These are phyloP conservation scores for Austroboletus festivus DNA, from an alignment of 768 basidiomycete genomes.

Conservation along the genomic window DNA sequence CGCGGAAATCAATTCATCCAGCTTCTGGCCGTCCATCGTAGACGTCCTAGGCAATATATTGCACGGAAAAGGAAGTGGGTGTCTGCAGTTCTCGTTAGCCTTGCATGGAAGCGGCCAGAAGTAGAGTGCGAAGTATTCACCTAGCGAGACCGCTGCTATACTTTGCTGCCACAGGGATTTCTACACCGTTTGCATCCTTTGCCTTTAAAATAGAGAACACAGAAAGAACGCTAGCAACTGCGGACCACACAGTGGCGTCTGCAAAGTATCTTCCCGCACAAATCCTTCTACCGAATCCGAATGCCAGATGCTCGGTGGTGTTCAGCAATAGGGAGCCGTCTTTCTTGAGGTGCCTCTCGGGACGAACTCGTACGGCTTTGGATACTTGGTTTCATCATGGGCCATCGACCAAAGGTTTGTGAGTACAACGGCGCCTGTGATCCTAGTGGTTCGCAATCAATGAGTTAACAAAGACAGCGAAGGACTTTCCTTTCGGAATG, in stretches of 20 bases:
- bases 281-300: constrained; percentile 26
- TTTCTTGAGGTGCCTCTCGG: constrained; percentile 37
- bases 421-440: constrained; percentile 5
- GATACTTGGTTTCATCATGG: constrained; percentile 29
- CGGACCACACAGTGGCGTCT: constrained; percentile 12
- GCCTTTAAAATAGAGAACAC: constrained; percentile 10
- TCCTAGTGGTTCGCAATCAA: not conserved
- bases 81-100: not conserved
- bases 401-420: constrained; percentile 18
- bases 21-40: not conserved
- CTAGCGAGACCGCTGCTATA: not conserved
- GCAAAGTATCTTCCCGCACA: constrained; percentile 22
- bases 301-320: constrained; percentile 6
- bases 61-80: constrained; percentile 4
- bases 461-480: too few relatives aligned
- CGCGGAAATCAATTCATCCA: constrained; percentile 4
- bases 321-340: constrained; percentile 15
- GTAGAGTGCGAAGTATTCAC: constrained; percentile 5
- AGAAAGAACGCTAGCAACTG: constrained; percentile 9
- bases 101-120: not conserved
- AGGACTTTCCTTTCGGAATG: constrained; percentile 39
- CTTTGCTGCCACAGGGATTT: constrained; percentile 2
- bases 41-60: not conserved
- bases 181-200: constrained; percentile 9
- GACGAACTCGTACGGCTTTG: constrained; percentile 35